Percentiles rank a stretch among this genome's conserved stretches.
Conservation (phyloP, 73 alveolate genomes). For the Paramecium octaurelia region DNA sequence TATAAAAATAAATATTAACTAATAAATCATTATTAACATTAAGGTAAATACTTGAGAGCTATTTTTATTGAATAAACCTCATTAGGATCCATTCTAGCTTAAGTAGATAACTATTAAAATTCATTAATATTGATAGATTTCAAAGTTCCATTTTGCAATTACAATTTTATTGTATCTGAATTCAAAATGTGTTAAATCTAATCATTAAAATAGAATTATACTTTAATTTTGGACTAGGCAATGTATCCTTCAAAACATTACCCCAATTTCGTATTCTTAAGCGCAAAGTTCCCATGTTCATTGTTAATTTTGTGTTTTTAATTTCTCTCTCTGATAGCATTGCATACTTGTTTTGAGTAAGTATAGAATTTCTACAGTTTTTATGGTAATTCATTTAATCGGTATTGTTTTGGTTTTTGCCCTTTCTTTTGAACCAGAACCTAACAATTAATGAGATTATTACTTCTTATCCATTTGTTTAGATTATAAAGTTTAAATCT, state of each 20-base stretch:
- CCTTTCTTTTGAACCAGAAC: background rate
- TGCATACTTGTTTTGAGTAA: conserved; percentile 35
- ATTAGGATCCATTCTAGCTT: conserved; percentile 27
- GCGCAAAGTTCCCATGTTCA: conserved; percentile 11
- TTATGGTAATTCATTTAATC: background rate
- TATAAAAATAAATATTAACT: background rate
- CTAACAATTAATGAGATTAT: background rate
- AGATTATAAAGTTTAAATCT: background rate
- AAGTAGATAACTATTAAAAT: background rate
- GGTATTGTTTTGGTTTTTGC: background rate
- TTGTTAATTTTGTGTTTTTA: background rate
- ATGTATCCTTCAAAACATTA: conserved; percentile 26
- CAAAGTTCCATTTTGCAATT: background rate
- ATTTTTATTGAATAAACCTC: conserved; percentile 32
- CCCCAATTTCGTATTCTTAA: conserved; percentile 4
- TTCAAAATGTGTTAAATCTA: background rate
- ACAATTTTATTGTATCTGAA: background rate
- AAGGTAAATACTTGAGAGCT: conserved; percentile 14
- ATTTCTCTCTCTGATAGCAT: conserved; percentile 44
- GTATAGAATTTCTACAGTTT: conserved; percentile 20
- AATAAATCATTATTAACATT: conserved; percentile 9
- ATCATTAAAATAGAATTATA: background rate
- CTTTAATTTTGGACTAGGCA: background rate
- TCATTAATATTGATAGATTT: background rate
- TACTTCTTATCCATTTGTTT: conserved; percentile 12